Percentiles rank a stretch among this genome's conserved stretches.
Conservation (phyloP, 2,329 filamentous ascomycete genomes). For the Macrophomina pseudophaseolina region DNA sequence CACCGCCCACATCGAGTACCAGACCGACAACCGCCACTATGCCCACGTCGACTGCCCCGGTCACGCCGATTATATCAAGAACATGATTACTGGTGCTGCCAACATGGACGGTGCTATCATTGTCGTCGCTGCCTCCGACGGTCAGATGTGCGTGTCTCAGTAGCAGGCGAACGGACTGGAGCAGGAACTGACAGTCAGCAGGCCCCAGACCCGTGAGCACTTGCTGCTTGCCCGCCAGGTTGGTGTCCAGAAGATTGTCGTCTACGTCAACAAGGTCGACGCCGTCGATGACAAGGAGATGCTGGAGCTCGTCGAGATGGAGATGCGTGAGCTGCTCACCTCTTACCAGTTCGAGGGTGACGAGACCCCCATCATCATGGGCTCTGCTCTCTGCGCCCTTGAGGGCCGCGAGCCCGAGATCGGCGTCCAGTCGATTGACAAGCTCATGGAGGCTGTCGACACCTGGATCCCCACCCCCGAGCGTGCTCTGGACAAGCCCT, state of each 20-base stretch:
- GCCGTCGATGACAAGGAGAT: slow-evolving; percentile 97
- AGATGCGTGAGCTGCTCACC: slow-evolving; percentile 95
- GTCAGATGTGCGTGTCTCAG: slow-evolving; percentile 75
- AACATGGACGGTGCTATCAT: slow-evolving; percentile 99
- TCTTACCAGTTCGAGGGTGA: slow-evolving; percentile 98
- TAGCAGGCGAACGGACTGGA: not conserved
- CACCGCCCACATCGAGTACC: slow-evolving; percentile 97
- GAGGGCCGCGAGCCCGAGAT: slow-evolving; percentile 88
- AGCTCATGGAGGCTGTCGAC: slow-evolving; percentile 88
- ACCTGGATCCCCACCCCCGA: slow-evolving; percentile 94
- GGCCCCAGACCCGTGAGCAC: slow-evolving; percentile 97
- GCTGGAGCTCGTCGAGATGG: slow-evolving; percentile 99
- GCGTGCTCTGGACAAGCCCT: slow-evolving; percentile 96
- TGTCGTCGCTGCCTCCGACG: slow-evolving; percentile 96
- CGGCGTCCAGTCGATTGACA: slow-evolving; percentile 84
- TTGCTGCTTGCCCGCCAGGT: slow-evolving; percentile 97
- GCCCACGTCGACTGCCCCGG: slow-evolving; percentile 99
- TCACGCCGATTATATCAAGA: slow-evolving; percentile 99
- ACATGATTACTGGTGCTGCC: slow-evolving; percentile 99
- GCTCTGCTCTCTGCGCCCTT: slow-evolving; percentile 92
- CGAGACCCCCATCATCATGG: slow-evolving; percentile 95
- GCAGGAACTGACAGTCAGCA: slow-evolving; percentile 35
- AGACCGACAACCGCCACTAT: slow-evolving; percentile 93
- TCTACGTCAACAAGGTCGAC: slow-evolving; percentile 99
- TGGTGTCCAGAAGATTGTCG: slow-evolving; percentile 96